phyloP scores from a whole-genome alignment of 2,329 filamentous ascomycete genomes.

The Hypoxylon sp. region DNA sequence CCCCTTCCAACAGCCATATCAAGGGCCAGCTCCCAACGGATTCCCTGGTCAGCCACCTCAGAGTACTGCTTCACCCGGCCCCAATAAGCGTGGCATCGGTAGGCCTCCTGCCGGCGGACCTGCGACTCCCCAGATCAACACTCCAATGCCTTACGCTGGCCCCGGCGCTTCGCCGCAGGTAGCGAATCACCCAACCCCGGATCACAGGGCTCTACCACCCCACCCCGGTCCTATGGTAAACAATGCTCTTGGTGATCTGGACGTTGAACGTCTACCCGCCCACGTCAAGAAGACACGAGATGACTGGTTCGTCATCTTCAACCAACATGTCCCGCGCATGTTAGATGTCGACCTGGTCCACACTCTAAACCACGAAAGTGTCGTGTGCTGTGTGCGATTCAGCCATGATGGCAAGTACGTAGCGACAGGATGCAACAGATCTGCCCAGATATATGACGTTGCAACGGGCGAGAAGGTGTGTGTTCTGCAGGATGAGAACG shows the following conservation, averaged over 20 bases:
- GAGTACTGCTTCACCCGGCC: slow-evolving; percentile 86
- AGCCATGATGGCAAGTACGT: slow-evolving; percentile 95
- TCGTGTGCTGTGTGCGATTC: slow-evolving; percentile 98
- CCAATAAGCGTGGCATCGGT: slow-evolving; percentile 72
- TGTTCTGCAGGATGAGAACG: slow-evolving; percentile 86
- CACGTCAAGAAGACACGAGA: slow-evolving; percentile 87
- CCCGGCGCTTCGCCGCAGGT: slow-evolving; percentile 85
- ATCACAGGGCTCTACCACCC: slow-evolving; percentile 66
- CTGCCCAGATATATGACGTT: slow-evolving; percentile 99
- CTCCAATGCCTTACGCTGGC: slow-evolving; percentile 84
- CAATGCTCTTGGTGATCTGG: slow-evolving; percentile 82
- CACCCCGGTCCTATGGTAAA: slow-evolving; percentile 58
- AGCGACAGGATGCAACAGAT: slow-evolving; percentile 95
- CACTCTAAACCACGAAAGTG: slow-evolving; percentile 91
- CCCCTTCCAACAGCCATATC: slow-evolving; percentile 77
- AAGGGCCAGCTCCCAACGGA: slow-evolving; percentile 67
- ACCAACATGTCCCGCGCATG: slow-evolving; percentile 86
- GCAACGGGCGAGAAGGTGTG: slow-evolving; percentile 86
- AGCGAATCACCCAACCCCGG: slow-evolving; percentile 78
- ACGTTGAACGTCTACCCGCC: slow-evolving; percentile 83
- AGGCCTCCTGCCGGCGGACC: slow-evolving; percentile 73
- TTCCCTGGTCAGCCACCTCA: slow-evolving; percentile 86
- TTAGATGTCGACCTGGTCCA: slow-evolving; percentile 95
- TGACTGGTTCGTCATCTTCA: slow-evolving; percentile 98
- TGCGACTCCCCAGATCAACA: slow-evolving; percentile 91